Percentiles rank a stretch among this genome's conserved stretches.
Conservation (phyloP, 768 basidiomycete genomes). For the Trametes coccinea region DNA sequence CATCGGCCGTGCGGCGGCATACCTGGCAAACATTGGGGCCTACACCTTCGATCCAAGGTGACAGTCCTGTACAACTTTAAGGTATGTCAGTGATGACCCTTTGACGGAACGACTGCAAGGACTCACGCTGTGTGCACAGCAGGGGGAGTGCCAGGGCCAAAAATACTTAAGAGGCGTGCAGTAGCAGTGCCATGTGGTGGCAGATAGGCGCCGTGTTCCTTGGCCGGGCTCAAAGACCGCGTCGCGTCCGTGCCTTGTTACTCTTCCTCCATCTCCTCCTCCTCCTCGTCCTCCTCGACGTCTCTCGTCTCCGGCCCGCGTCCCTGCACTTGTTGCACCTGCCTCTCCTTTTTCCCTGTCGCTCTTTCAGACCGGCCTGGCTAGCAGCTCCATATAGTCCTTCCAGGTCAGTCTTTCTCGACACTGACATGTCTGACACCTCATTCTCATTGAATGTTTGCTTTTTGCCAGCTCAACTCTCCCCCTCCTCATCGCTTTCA, state of each 20-base stretch:
- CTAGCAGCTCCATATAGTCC: background rate
- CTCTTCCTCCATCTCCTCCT: conserved; percentile 17
- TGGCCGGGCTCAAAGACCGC: background rate
- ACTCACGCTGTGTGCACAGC: too few relatives aligned
- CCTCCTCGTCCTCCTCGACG: conserved; percentile 15
- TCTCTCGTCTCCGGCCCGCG: conserved; percentile 6
- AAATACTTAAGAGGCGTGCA: too few relatives aligned
- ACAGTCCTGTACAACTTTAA: too few relatives aligned
- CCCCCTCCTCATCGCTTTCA: background rate
- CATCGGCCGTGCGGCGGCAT: too few relatives aligned
- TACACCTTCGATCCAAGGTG: too few relatives aligned
- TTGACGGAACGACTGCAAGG: too few relatives aligned
- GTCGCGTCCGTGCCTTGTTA: conserved; percentile 1
- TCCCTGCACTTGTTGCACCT: background rate
- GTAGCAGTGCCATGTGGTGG: background rate
- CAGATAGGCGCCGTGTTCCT: background rate
- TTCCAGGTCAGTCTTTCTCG: background rate
- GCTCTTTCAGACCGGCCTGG: conserved; percentile 14
- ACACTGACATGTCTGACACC: background rate
- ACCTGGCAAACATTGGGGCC: too few relatives aligned
- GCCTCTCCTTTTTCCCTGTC: conserved; percentile 14
- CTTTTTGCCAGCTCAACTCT: conserved; percentile 5
- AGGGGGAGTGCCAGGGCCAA: too few relatives aligned
- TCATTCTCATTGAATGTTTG: background rate
- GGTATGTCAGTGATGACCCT: too few relatives aligned